Percentiles rank a stretch among this genome's conserved stretches.
Conservation (phyloP, 257 asterid genomes). For the Penstemon davidsonii region DNA sequence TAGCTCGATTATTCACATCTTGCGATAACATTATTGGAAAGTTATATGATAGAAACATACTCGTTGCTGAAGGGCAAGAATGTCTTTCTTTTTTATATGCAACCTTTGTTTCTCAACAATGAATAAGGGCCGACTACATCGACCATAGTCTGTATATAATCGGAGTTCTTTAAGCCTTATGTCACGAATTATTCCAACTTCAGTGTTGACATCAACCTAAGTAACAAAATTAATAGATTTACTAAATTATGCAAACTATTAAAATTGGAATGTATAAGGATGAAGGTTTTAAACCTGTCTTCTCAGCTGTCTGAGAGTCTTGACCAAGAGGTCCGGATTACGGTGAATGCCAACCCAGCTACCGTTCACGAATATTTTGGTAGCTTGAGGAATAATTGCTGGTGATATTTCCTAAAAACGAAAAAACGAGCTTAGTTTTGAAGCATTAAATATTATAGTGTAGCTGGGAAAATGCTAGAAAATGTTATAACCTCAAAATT, state of each 20-base stretch:
- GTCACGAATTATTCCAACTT: conserved; percentile 97
- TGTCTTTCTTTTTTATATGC: conserved; percentile 81
- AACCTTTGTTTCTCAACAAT: conserved; percentile 92
- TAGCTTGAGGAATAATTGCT: conserved; percentile 90
- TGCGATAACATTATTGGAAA: no score
- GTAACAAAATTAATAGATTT: no score
- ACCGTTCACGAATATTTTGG: conserved; percentile 95
- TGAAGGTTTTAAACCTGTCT: conserved; percentile 53
- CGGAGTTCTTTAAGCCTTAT: conserved; percentile 88
- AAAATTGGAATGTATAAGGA: no score
- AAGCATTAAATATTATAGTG: conserved; percentile 21
- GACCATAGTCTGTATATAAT: conserved; percentile 93
- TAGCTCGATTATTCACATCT: no score
- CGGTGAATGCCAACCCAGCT: conserved; percentile 98
- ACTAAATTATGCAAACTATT: no score
- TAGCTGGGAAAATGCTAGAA: not conserved
- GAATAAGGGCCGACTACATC: conserved; percentile 98
- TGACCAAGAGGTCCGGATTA: conserved; percentile 93
- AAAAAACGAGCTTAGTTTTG: not conserved
- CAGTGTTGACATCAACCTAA: conserved; percentile 95
- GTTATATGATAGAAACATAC: conserved; percentile 37
- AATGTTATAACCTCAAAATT: conserved; percentile 77
- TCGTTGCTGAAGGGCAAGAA: conserved; percentile 82
- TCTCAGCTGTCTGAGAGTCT: conserved; percentile 82
- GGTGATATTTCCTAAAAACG: conserved; percentile 86